Evolutionary conservation across 106 monocot genomes (phyloP), one percentile per base, ranked within the genome.

Genomic region (Apostasia ramifera): DNA sequence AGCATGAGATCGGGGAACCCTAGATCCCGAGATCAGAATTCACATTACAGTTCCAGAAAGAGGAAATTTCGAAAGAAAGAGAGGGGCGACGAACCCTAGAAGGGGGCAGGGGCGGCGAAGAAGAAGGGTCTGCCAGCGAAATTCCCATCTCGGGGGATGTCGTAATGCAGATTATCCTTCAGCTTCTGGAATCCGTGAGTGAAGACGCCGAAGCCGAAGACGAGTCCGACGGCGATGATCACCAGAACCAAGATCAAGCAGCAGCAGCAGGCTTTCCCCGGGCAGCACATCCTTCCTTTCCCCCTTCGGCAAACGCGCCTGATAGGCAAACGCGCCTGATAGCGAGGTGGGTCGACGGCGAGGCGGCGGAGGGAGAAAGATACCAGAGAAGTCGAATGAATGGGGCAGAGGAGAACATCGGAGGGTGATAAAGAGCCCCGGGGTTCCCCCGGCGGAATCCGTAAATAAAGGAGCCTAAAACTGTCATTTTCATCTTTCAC

Each of bases 171-270:
- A 66, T 11, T 53, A 68, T 89, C 70, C 73, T 80, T 81, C 49
- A 95, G 63, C 78, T 95, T 95, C 67, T 92, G 82, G 72, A 95
- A 95, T 6, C 95, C 95, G 67, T 92, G 80, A 53, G 80, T 70
- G 82, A 86, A 95, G 57, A 95, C 57, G 26, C 95, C 95, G 80
- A 91, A 95, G 44, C 94, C 94, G 73, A 95, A 95, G 69, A 95
- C 66, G 77, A 92, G 73, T 1, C 95, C 95, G 57, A 95, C 65
- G 12, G 70, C 48, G 13, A 74, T 38, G 40, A 95, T 47, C 75
- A 89, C 46, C 61, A 86, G 82, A 38, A 95, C 63, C 59, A 95
- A 48, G 44, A 95, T 84, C 47, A 85, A 55, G 76, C 95, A 95
- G 58, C 78, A 55, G 80, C 95, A 95, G 78, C 95, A 95, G 55